A percentile compares a stretch with the other conserved stretches of the same genome.
phyloP scores from a whole-genome alignment of 805 yeast species.

The Pichia nanzhaoensis region DNA sequence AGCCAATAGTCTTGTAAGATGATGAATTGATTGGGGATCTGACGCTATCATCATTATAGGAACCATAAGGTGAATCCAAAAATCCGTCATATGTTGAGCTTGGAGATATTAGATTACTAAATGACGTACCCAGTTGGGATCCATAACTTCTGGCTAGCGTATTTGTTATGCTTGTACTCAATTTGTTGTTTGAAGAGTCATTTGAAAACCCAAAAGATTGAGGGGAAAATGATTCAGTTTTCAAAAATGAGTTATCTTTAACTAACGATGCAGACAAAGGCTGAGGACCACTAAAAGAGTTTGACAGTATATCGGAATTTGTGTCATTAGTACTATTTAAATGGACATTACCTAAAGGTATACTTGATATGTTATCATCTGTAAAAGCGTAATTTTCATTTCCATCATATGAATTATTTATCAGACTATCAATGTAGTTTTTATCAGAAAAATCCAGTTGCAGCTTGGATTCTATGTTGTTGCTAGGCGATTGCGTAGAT shows the following conservation, averaged over 20 bases:
- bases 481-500: too few species aligned
- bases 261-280: conserved; percentile 1
- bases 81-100: conserved; percentile 30
- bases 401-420: neutral
- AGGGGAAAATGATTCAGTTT: conserved; percentile 24
- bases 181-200: conserved; percentile 7
- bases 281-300: conserved; percentile 3
- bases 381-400: neutral
- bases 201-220: conserved; percentile 19
- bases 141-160: conserved; percentile 23
- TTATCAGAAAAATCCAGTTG: conserved; percentile 1
- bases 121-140: conserved; percentile 27
- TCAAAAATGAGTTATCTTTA: neutral
- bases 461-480: too few species aligned
- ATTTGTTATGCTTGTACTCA: conserved; percentile 7
- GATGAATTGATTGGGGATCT: conserved; percentile 33
- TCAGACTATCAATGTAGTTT: neutral
- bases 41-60: conserved; percentile 26
- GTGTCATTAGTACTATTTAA: neutral
- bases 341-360: too few species aligned
- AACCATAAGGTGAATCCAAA: conserved; percentile 32
- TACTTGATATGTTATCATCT: neutral
- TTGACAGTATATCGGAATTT: neutral
- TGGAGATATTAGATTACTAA: conserved; percentile 30
- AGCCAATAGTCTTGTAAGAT: conserved; percentile 27